Percentiles rank a stretch among this genome's conserved stretches.
Conservation (phyloP, 345 rosid genomes). For the Eucalyptus tenuipes region DNA sequence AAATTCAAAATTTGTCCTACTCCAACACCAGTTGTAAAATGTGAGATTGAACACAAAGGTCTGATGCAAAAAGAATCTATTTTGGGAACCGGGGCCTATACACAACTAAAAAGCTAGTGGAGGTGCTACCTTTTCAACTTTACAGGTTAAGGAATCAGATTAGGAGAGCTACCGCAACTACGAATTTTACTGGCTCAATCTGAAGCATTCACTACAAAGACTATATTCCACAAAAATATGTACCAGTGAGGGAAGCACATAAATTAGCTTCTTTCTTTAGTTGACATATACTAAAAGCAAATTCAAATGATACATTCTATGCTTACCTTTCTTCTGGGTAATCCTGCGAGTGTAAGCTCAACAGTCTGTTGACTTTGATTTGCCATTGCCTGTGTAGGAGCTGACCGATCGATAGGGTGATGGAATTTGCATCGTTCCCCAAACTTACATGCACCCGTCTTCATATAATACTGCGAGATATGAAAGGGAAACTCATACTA, state of each 20-base stretch:
- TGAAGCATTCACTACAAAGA: background rate
- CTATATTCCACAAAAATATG: background rate
- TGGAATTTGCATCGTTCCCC: slow-evolving; percentile 78
- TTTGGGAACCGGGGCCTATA: background rate
- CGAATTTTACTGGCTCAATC: background rate
- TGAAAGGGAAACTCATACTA: background rate
- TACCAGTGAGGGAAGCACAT: background rate
- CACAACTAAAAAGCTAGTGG: background rate
- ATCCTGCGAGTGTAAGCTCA: slow-evolving; percentile 88
- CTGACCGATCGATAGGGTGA: slow-evolving; percentile 73
- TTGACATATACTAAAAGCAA: background rate
- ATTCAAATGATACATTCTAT: background rate
- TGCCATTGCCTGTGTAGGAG: slow-evolving; percentile 3
- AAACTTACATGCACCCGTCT: slow-evolving; percentile 84
- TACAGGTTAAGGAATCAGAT: background rate
- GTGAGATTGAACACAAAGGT: background rate
- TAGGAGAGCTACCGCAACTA: background rate
- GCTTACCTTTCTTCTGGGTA: slow-evolving; percentile 85
- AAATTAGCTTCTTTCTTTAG: background rate
- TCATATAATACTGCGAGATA: slow-evolving; percentile 65
- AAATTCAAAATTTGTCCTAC: background rate
- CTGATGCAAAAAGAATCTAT: background rate
- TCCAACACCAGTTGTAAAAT: background rate
- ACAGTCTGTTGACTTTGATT: slow-evolving; percentile 35
- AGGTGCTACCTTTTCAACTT: background rate